Evolutionary conservation across 495 filamentous ascomycete genomes (phyloP), one percentile per base, ranked within the genome.

Genomic region (Melanomma pulvis-pyrius): DNA sequence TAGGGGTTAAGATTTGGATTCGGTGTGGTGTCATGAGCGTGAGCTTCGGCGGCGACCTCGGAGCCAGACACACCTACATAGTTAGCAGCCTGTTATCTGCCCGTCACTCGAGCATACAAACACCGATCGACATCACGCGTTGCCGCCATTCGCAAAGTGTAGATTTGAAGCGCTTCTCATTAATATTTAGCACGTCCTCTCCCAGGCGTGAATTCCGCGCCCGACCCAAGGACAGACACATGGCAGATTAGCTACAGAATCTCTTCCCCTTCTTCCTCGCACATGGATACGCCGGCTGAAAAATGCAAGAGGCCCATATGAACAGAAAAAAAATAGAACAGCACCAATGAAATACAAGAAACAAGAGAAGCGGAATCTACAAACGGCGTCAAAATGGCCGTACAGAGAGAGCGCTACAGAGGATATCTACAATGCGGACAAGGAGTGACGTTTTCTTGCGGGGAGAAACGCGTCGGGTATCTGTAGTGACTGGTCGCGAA

Each of bases 401-500:
- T 36, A 29, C 6, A 6, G 51, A 44, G 39, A 44, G 39, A 44
- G 39, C 39, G 39, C 39, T 19, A 50, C n/a, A n/a, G 17, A 46
- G 39, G 41, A 46, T 61, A 61, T 61, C 29, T 63, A 55, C 60
- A 63, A 63, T 36, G 41, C n/a, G 56, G 19, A 30, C 12, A 25
- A 19, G 46, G 21, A 24, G 22, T 53, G 59, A 62, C 49, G 32
- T 32, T 22, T 54, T n/a, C n/a, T n/a, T n/a, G n/a, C n/a, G n/a
- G 41, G 13, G 17, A 36, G 6, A 36, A 26, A 49, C 32, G 60
- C 60, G 56, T 65, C 65, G 69, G 69, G 69, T 71, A 71, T 71
- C 64, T 57, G 69, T 71, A 71, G 69, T 53, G 69, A 71, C 65
- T 56, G 59, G 53, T 60, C 60, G 57, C 54, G 59, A 71, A 66